Percentiles rank a stretch among this genome's conserved stretches.
Evolutionary conservation across 768 basidiomycete genomes (phyloP).

Genomic region (Russula sp.): DNA sequence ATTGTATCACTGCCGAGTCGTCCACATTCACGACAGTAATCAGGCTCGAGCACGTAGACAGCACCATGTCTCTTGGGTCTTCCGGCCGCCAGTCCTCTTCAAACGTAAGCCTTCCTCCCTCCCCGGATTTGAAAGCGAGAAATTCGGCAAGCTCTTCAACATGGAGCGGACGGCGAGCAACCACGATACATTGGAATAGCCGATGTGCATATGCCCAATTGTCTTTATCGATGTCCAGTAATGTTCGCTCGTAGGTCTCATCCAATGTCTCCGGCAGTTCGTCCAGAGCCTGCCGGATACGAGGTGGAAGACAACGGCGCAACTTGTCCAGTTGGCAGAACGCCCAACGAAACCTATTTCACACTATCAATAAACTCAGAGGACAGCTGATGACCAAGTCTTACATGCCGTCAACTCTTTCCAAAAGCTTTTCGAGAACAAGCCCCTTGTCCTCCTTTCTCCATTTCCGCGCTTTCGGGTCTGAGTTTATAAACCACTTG

Average conservation of each 20-base stretch:
- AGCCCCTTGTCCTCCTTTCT: background rate
- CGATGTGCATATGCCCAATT: background rate
- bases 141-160: slow-evolving; percentile 1
- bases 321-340: slow-evolving; percentile 1
- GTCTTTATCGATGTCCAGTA: background rate
- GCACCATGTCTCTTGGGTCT: background rate
- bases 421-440: background rate
- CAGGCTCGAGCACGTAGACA: background rate
- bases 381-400: background rate
- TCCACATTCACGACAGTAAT: background rate
- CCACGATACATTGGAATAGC: background rate
- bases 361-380: background rate
- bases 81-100: background rate
- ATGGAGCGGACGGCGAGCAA: background rate
- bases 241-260: background rate
- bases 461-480: background rate
- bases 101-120: background rate
- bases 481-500: background rate
- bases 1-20: background rate
- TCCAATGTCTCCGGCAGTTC: slow-evolving; percentile 1
- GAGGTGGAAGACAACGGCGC: background rate
- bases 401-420: background rate
- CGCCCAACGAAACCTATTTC: background rate
- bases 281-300: background rate
- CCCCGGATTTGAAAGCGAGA: background rate